Percentiles rank a stretch among this genome's conserved stretches.
These are phyloP conservation scores for Raddia distichophylla DNA, from an alignment of 176 grass and related monocot species.

Conservation along the genomic window DNA sequence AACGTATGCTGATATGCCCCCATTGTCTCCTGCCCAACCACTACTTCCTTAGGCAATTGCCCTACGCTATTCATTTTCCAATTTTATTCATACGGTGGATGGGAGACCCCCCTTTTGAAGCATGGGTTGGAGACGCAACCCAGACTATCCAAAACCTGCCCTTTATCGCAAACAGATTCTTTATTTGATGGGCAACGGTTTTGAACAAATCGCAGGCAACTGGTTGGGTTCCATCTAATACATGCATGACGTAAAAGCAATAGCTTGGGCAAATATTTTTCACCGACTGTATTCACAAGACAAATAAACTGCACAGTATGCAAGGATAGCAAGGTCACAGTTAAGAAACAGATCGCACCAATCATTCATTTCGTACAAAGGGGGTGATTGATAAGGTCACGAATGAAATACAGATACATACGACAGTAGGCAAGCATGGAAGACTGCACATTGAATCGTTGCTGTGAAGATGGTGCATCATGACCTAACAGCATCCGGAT, in stretches of 20 bases:
- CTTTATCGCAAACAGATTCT: neutral
- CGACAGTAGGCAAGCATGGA: slow-evolving; percentile 6
- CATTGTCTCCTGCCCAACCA: no score
- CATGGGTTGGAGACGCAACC: neutral
- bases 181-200: neutral
- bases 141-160: neutral
- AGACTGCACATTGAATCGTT: slow-evolving; percentile 26
- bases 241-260: neutral
- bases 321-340: slow-evolving; percentile 5
- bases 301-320: slow-evolving; percentile 19
- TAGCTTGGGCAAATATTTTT: neutral
- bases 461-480: neutral
- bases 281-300: slow-evolving; percentile 29
- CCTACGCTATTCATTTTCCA: no score
- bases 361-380: slow-evolving; percentile 17
- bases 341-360: slow-evolving; percentile 20
- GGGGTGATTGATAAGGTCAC: slow-evolving; percentile 30
- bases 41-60: no score
- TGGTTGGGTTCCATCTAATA: neutral
- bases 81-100: no score
- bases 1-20: no score
- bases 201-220: neutral
- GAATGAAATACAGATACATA: slow-evolving; percentile 39
- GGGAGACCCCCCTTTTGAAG: no score
- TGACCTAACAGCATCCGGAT: slow-evolving; percentile 66